Evolutionary conservation across 352 stramenopile genomes (phyloP).

Genomic region (Globisporangium recalcitrans): DNA sequence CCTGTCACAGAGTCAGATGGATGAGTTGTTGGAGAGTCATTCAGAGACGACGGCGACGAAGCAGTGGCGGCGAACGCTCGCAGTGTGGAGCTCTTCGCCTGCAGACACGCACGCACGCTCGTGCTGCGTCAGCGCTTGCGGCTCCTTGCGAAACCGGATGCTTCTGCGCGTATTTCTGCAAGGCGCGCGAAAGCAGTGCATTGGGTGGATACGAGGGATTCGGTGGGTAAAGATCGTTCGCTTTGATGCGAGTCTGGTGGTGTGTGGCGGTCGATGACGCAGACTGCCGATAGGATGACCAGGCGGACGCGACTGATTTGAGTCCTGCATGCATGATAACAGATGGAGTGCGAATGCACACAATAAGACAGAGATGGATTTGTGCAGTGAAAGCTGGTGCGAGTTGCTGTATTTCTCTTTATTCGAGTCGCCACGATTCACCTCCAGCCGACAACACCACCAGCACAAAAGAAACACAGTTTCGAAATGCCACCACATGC

Average conservation of each 20-base stretch:
- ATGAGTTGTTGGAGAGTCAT: not conserved
- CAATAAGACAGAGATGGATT: not conserved
- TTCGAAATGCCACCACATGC: not conserved
- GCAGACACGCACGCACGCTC: not conserved
- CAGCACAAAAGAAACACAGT: not conserved
- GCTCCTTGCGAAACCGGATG: not conserved
- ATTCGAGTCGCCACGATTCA: not conserved
- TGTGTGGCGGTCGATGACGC: not conserved
- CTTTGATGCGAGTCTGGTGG: too few relatives aligned
- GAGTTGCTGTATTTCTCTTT: not conserved
- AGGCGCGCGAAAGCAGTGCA: not conserved
- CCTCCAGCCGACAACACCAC: not conserved
- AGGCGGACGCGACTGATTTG: not conserved
- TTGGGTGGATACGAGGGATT: not conserved
- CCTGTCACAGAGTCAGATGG: conserved; percentile 3
- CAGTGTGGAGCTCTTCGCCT: not conserved
- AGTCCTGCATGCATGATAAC: not conserved
- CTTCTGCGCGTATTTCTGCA: not conserved
- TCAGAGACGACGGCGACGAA: not conserved
- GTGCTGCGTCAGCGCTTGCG: not conserved
- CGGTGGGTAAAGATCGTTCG: not conserved
- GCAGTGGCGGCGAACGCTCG: not conserved
- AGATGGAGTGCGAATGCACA: too few relatives aligned
- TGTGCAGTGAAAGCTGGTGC: not conserved
- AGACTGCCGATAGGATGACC: not conserved